Percentiles rank a stretch among this genome's conserved stretches.
phyloP scores from a whole-genome alignment of 75 land plant species.

The Selaginella tamariscina region DNA sequence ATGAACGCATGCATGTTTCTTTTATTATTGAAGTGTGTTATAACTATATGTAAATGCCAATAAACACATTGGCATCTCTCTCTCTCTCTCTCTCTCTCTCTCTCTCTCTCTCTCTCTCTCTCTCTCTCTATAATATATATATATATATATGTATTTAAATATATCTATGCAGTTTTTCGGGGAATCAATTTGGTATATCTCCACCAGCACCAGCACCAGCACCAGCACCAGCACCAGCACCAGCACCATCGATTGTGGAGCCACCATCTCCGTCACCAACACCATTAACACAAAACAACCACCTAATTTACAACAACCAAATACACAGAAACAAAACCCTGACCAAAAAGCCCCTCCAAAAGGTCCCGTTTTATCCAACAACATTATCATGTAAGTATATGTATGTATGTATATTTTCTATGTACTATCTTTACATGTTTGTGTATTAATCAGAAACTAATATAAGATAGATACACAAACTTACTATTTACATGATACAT shows the following conservation, averaged over 20 bases:
- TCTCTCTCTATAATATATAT: too few species aligned
- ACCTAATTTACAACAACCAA: constrained; percentile 10
- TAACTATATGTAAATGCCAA: not conserved
- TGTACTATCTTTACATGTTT: too few species aligned
- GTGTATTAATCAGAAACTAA: too few species aligned
- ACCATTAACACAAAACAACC: not conserved
- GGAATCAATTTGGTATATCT: constrained; percentile 60
- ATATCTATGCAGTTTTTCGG: constrained; percentile 42
- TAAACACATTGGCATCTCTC: not conserved
- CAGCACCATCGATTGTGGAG: constrained; percentile 3
- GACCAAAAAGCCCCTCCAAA: not conserved
- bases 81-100: not conserved
- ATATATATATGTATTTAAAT: too few species aligned
- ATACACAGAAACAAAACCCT: not conserved
- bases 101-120: not conserved
- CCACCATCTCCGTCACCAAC: constrained; percentile 8
- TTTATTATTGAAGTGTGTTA: not conserved
- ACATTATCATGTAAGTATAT: too few species aligned
- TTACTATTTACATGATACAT: too few species aligned
- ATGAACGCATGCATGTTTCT: not conserved
- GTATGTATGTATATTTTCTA: too few species aligned
- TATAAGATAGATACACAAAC: too few species aligned
- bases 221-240: constrained; percentile 15
- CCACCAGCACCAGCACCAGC: constrained; percentile 33
- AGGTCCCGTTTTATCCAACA: not conserved